These are phyloP conservation scores for Toxicodendron radicans DNA, from an alignment of 345 rosid species.

Conservation along the genomic window DNA sequence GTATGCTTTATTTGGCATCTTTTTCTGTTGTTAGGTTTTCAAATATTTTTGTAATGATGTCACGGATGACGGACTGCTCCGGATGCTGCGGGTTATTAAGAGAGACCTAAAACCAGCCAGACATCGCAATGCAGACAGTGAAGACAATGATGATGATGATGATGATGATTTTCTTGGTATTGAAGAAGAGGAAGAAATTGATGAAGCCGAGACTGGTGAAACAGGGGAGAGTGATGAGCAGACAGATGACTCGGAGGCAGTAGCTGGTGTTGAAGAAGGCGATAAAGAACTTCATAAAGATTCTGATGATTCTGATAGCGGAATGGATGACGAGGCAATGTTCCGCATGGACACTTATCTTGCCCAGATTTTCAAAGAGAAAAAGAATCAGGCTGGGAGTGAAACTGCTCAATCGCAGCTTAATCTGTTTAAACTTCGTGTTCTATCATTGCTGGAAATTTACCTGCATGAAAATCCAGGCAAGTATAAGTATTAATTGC, in stretches of 20 bases:
- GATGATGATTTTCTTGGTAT: constrained; percentile 76
- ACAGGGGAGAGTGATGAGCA: constrained; percentile 75
- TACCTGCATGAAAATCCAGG: constrained; percentile 94
- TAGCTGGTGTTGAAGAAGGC: constrained; percentile 44
- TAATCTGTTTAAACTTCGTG: constrained; percentile 84
- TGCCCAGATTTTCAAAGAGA: constrained; percentile 87
- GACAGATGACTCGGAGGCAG: constrained; percentile 76
- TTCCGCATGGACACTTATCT: constrained; percentile 91
- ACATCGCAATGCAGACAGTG: constrained; percentile 58
- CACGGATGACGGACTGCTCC: constrained; percentile 72
- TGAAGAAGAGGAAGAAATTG: constrained; percentile 86
- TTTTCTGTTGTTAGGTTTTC: constrained; percentile 64
- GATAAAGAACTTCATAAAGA: constrained; percentile 46
- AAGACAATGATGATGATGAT: constrained; percentile 44
- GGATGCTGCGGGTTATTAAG: constrained; percentile 85
- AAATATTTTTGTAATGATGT: constrained; percentile 74
- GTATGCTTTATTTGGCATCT: background rate
- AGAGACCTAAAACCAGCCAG: constrained; percentile 90
- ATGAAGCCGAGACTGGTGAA: constrained; percentile 66
- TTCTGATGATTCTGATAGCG: constrained; percentile 85
- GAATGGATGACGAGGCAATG: constrained; percentile 98
- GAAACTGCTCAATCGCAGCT: constrained; percentile 97
- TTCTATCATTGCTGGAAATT: constrained; percentile 90
- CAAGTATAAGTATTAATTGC: constrained; percentile 20
- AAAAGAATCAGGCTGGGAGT: constrained; percentile 77